A percentile compares a stretch with the other conserved stretches of the same genome.
phyloP scores from a whole-genome alignment of 1,284 basidiomycete species.

The Inonotus hispidus region DNA sequence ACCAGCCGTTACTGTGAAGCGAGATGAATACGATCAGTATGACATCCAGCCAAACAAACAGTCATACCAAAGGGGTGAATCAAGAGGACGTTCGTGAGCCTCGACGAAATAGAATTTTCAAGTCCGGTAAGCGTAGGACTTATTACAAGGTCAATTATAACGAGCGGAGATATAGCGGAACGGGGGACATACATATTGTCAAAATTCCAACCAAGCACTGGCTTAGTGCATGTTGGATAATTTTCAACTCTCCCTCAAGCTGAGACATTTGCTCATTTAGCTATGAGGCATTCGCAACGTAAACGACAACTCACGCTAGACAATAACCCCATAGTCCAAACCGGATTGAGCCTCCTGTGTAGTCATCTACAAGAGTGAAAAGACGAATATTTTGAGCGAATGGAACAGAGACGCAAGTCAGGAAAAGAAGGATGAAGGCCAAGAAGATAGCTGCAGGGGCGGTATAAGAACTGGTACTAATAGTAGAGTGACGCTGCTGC shows the following conservation, averaged over 20 bases:
- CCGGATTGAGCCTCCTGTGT: constrained; percentile 9
- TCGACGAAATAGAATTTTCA: constrained; percentile 7
- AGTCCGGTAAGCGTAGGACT: constrained; percentile 10
- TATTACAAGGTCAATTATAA: neutral
- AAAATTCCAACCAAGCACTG: constrained; percentile 13
- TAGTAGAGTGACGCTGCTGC: neutral
- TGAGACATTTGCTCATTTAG: neutral
- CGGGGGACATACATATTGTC: constrained; percentile 4
- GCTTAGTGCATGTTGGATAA: constrained; percentile 8
- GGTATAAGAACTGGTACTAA: neutral
- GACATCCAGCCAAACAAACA: neutral
- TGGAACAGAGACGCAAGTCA: constrained; percentile 12
- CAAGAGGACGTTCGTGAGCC: neutral
- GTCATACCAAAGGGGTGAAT: constrained; percentile 12
- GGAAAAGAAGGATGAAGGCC: constrained; percentile 13
- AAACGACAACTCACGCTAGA: constrained; percentile 4
- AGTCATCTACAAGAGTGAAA: constrained; percentile 12
- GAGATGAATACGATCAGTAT: neutral
- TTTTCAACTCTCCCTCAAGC: neutral
- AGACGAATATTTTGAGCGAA: constrained; percentile 11
- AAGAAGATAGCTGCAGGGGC: constrained; percentile 6
- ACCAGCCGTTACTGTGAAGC: neutral
- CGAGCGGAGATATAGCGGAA: neutral
- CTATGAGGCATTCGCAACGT: neutral
- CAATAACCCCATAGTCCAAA: constrained; percentile 15